Percentiles rank a stretch among this genome's conserved stretches.
Evolutionary conservation across 2,329 filamentous ascomycete species (phyloP).

Genomic region (Aspergillus quadricinctus): DNA sequence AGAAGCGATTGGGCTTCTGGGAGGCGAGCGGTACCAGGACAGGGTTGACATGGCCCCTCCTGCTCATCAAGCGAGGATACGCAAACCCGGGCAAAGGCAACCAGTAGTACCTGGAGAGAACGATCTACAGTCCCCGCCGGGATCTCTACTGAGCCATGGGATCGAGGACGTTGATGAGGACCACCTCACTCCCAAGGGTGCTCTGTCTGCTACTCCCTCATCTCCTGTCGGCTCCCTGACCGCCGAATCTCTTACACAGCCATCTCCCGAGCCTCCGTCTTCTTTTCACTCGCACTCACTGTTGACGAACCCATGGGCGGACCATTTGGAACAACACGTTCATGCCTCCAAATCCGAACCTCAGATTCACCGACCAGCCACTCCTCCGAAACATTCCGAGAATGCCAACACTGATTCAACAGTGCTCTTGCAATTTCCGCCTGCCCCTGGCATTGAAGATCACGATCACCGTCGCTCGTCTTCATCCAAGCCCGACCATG

Average conservation of each 20-base stretch:
- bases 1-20: conserved; percentile 41
- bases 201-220: conserved; percentile 28
- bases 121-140: conserved; percentile 23
- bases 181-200: conserved; percentile 29
- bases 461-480: conserved; percentile 13
- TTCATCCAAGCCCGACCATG: conserved; percentile 13
- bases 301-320: conserved; percentile 38
- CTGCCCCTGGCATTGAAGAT: conserved; percentile 33
- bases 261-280: conserved; percentile 24
- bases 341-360: conserved; percentile 20
- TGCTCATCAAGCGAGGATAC: conserved; percentile 12
- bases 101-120: conserved; percentile 14
- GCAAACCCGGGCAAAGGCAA: conserved; percentile 14
- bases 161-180: conserved; percentile 31
- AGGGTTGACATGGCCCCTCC: conserved; percentile 28
- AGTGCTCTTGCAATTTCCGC: conserved; percentile 36
- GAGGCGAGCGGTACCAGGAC: conserved; percentile 36
- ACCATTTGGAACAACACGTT: conserved; percentile 15
- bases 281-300: conserved; percentile 33
- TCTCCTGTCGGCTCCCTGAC: conserved; percentile 32
- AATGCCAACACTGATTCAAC: conserved; percentile 24
- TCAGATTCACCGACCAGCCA: conserved; percentile 21
- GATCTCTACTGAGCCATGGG: conserved; percentile 31
- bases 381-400: conserved; percentile 20
- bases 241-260: conserved; percentile 25